phyloP scores from a whole-genome alignment of 2,329 filamentous ascomycete genomes.

The Cordyceps fumosorosea region DNA sequence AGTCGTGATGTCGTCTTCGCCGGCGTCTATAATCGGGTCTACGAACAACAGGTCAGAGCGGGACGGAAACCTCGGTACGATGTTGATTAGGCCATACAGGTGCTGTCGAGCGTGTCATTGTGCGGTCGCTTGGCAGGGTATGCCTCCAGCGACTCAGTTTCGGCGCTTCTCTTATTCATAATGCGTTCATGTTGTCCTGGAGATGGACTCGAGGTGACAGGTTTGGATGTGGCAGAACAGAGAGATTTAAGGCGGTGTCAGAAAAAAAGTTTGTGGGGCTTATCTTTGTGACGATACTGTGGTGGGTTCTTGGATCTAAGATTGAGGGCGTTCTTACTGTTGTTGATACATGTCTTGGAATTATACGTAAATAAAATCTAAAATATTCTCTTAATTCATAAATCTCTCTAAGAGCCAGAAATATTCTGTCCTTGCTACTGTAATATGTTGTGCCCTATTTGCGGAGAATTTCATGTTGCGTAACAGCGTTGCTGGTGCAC shows the following conservation, averaged over 20 bases:
- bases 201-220: not conserved
- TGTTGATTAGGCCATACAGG: conserved; percentile 18
- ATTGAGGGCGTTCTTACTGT: too few relatives aligned
- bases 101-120: conserved; percentile 16
- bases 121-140: conserved; percentile 23
- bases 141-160: conserved; percentile 18
- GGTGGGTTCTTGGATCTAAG: conserved; percentile 1
- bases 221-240: conserved; percentile 25
- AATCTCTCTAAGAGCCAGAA: too few relatives aligned
- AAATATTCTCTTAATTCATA: too few relatives aligned
- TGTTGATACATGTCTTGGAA: too few relatives aligned
- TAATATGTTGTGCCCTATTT: too few relatives aligned
- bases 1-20: conserved; percentile 27
- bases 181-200: conserved; percentile 9
- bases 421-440: too few relatives aligned
- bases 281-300: conserved; percentile 8
- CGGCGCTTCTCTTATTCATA: conserved; percentile 30
- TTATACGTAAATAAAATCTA: too few relatives aligned
- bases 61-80: not conserved
- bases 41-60: conserved; percentile 8
- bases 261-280: conserved; percentile 24
- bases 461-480: too few relatives aligned
- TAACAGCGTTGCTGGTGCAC: not conserved
- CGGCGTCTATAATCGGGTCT: conserved; percentile 24
- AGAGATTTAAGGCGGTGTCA: conserved; percentile 28